phyloP scores from a whole-genome alignment of 1,284 basidiomycete species.

The Trichosporon sp. region DNA sequence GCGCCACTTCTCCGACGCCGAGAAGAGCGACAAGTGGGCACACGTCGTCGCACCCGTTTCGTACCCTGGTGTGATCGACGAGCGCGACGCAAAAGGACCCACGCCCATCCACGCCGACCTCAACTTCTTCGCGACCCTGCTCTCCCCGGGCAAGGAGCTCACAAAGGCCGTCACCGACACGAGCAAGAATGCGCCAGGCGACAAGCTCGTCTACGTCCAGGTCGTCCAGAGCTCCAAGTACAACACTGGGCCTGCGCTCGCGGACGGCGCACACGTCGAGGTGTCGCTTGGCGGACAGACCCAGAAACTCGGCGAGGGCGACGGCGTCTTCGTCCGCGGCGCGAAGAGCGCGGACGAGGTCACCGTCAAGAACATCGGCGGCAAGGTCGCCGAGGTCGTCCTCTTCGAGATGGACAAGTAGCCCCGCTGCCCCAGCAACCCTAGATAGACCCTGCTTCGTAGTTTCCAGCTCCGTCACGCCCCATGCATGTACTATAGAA shows the following conservation, averaged over 20 bases:
- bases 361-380: constrained; percentile 58
- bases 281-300: constrained; percentile 46
- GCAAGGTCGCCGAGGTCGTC: constrained; percentile 61
- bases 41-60: constrained; percentile 66
- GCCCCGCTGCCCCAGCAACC: neutral
- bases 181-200: constrained; percentile 7
- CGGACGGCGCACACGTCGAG: constrained; percentile 31
- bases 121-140: constrained; percentile 58
- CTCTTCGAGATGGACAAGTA: constrained; percentile 62
- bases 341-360: constrained; percentile 54
- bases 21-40: constrained; percentile 67
- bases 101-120: constrained; percentile 57
- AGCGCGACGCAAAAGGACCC: constrained; percentile 65
- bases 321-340: constrained; percentile 64
- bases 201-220: constrained; percentile 51
- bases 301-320: constrained; percentile 59
- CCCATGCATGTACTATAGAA: neutral
- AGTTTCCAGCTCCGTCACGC: neutral
- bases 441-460: neutral
- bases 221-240: constrained; percentile 69
- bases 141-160: constrained; percentile 58
- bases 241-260: constrained; percentile 53
- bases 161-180: constrained; percentile 56
- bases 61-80: constrained; percentile 54
- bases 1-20: constrained; percentile 74